phyloP scores from a whole-genome alignment of 1,284 basidiomycete genomes.

The Mycena citricolor region DNA sequence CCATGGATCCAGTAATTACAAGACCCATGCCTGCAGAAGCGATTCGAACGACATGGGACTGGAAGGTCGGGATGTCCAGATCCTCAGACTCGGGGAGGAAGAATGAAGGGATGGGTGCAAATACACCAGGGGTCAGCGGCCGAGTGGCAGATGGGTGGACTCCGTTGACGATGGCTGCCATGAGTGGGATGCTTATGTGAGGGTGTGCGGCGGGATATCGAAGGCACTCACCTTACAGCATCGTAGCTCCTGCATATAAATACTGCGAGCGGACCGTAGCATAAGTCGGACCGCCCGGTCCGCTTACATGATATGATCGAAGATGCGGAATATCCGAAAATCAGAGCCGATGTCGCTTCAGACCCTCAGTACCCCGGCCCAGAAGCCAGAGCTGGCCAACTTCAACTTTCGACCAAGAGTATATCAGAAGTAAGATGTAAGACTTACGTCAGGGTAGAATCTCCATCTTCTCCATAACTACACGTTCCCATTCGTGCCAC shows the following conservation, averaged over 20 bases:
- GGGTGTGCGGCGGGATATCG: slow-evolving; percentile 4
- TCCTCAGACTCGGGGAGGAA: slow-evolving; percentile 77
- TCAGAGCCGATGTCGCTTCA: too few relatives aligned
- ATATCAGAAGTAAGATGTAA: too few relatives aligned
- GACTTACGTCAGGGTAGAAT: slow-evolving; percentile 35
- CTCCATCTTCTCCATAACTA: slow-evolving; percentile 62
- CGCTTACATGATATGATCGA: too few relatives aligned
- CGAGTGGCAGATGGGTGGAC: slow-evolving; percentile 38
- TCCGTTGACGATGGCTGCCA: slow-evolving; percentile 41
- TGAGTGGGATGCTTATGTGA: slow-evolving; percentile 22
- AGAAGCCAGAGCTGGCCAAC: slow-evolving; percentile 1
- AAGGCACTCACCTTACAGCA: too few relatives aligned
- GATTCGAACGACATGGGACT: slow-evolving; percentile 70
- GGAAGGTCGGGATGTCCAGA: slow-evolving; percentile 74
- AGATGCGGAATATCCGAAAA: too few relatives aligned
- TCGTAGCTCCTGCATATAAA: too few relatives aligned
- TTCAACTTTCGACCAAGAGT: too few relatives aligned
- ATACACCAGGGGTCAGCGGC: slow-evolving; percentile 75
- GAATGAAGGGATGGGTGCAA: slow-evolving; percentile 85
- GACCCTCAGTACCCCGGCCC: background rate
- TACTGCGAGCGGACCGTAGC: too few relatives aligned
- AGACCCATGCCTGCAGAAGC: slow-evolving; percentile 75
- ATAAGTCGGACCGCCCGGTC: too few relatives aligned
- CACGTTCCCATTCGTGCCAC: slow-evolving; percentile 70
- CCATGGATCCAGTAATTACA: slow-evolving; percentile 81